Evolutionary conservation across 2,329 filamentous ascomycete genomes (phyloP), one percentile per base, ranked within the genome.

Genomic region (Penicillium sp.): DNA sequence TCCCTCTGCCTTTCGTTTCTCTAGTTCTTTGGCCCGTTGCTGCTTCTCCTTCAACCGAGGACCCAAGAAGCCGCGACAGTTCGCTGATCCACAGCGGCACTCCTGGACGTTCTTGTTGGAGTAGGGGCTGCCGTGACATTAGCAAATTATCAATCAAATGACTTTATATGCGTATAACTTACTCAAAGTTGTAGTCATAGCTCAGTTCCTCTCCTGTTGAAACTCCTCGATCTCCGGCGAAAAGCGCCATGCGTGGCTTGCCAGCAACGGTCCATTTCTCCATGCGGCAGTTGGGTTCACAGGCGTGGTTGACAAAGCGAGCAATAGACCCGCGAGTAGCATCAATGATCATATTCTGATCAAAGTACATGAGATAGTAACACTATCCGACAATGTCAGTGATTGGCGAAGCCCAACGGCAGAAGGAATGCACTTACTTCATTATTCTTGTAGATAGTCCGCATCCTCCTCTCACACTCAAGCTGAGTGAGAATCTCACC

Each of bases 321-420:
- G 93, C 92, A 71, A 97, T 95, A 58, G 89, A 95, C 62, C 93
- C 93, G 48, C 89, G 89, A 25, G 91, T 96, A 29, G 92, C 93
- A 74, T 99, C 93, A 57, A 99, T 95, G 63, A 97, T 95, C 84
- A 97, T 93, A 70, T 95, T 93, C 70, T 96, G 90, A 66, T 97
- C 91, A 67, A 97, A 96, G 48, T 89, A 90, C 93, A 99, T 99
- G 41, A 99, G 77, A 70, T 99, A 99, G 71, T 95, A 97, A 72
- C 90, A 95, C 88, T 95, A 63, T 35, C 25, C 27, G 44, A 25
- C 34, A 16, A 11, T 29, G 42, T 64, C 46, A 58, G 33, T 56
- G 46, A 41, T 38, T 6, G 29, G 5, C 10, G 35, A 49, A 41
- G 12, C 14, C 14, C 7, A 28, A 8, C 18, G 14, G 14, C 33